Base-by-base conservation (phyloP, 306 rosid species). In the Acacia confusa region DNA sequence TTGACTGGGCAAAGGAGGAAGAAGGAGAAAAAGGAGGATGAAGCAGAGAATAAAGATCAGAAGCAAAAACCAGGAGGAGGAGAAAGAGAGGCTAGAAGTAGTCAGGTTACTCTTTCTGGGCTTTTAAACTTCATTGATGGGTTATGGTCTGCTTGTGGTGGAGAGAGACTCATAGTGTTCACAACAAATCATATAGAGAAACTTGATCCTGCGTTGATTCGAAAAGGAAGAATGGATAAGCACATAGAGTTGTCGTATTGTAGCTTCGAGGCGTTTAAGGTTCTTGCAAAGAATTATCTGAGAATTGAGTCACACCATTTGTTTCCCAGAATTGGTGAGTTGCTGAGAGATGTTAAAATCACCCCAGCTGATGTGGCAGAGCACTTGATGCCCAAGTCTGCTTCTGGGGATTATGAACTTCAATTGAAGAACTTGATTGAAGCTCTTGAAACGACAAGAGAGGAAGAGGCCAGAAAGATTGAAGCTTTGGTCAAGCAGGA, bases 341-440 rank as follows among this genome's bases (percentile, higher is more conserved):
- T 89, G 88, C 74, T 90, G n/a, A 74, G 67, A 77, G 88, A 87
- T 16, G 38, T 61, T 2, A 61, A 87, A 2, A 88, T 86, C 72
- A 85, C 90, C 0, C 98, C 98, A 22, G 98, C 98, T 20, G 98
- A 94, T 30, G 94, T 94, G n/a, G 97, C 97, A 0, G 95, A 94
- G 79, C 89, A 92, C 82, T 74, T 94, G 84, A 92, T 91, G 97
- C 95, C 97, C 30, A 92, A 90, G 83, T 40, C 64, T 41, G 74
- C 84, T 66, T 41, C 55, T 40, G 82, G 67, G 72, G 85, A 84
- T 32, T 78, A 75, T 40, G 88, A 84, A 3, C 3, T 63, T 34
- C 79, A 85, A 36, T 80, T 92, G 69, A 67, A 55, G 34, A 79
- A 73, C 73, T 44, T 94, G 79, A 82, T 94, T 43, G 76, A 89